Percentiles rank a stretch among this genome's conserved stretches.
phyloP scores from a whole-genome alignment of 2,329 filamentous ascomycete genomes.

The Fusarium beomiforme region DNA sequence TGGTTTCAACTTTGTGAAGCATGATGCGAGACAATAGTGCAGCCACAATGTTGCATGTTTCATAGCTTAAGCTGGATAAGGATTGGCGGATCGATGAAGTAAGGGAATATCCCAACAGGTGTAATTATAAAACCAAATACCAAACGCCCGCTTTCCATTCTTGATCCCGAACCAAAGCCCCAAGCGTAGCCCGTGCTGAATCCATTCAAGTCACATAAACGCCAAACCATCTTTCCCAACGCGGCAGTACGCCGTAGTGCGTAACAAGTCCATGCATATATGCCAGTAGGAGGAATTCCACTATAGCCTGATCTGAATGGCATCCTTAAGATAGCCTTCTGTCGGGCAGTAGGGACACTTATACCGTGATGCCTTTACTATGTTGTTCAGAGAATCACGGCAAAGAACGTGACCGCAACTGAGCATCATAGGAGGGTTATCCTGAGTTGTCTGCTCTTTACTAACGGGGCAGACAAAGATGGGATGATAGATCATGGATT shows the following conservation, averaged over 20 bases:
- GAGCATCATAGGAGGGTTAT: slow-evolving; percentile 96
- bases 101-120: slow-evolving; percentile 23
- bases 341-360: slow-evolving; percentile 97
- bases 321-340: slow-evolving; percentile 82
- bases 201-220: slow-evolving; percentile 11
- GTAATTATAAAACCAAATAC: slow-evolving; percentile 14
- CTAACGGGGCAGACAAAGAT: slow-evolving; percentile 98
- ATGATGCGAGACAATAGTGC: background rate
- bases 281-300: background rate
- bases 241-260: background rate
- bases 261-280: background rate
- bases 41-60: slow-evolving; percentile 17
- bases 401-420: slow-evolving; percentile 95
- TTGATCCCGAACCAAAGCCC: slow-evolving; percentile 10
- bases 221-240: background rate
- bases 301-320: slow-evolving; percentile 75
- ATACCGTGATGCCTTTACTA: slow-evolving; percentile 82
- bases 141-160: slow-evolving; percentile 34
- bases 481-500: slow-evolving; percentile 81
- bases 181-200: background rate
- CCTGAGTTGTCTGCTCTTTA: slow-evolving; percentile 93
- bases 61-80: slow-evolving; percentile 9
- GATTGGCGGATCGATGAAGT: slow-evolving; percentile 4
- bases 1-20: slow-evolving; percentile 29
- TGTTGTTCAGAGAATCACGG: slow-evolving; percentile 79